Evolutionary conservation across 768 basidiomycete species (phyloP).

Genomic region (Leccinum subtestaceum): DNA sequence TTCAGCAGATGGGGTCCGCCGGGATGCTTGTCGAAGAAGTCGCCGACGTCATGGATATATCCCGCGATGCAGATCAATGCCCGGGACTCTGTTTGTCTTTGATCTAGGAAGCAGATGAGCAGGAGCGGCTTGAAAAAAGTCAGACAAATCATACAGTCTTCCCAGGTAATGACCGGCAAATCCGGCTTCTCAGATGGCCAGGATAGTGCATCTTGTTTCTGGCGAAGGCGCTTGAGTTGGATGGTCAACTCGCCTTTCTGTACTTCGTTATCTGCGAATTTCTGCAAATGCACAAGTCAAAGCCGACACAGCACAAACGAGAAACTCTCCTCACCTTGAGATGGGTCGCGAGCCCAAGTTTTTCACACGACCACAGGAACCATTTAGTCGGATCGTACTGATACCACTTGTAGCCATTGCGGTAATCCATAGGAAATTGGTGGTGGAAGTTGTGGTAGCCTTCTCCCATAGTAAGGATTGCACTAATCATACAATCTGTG

Average conservation of each 20-base stretch:
- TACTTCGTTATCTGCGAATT: conserved; percentile 56
- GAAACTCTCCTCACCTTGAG: conserved; percentile 38
- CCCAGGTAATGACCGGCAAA: conserved; percentile 83
- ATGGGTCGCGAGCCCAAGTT: conserved; percentile 48
- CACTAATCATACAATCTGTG: conserved; percentile 79
- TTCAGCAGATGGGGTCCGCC: conserved; percentile 80
- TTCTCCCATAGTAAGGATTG: conserved; percentile 85
- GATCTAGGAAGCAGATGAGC: conserved; percentile 44
- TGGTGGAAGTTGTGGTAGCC: conserved; percentile 99
- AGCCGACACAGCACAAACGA: background rate
- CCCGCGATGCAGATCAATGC: conserved; percentile 84
- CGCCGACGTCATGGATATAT: conserved; percentile 82
- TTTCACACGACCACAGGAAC: conserved; percentile 54
- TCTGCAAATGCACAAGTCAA: conserved; percentile 31
- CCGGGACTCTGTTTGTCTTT: conserved; percentile 71
- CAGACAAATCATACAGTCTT: conserved; percentile 53
- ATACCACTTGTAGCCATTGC: conserved; percentile 87
- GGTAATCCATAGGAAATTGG: conserved; percentile 91
- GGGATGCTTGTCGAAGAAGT: conserved; percentile 84
- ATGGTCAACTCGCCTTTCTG: conserved; percentile 86
- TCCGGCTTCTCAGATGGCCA: conserved; percentile 77
- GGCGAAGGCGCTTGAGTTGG: conserved; percentile 80
- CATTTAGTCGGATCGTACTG: conserved; percentile 92
- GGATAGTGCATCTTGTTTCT: conserved; percentile 64
- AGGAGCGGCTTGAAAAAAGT: conserved; percentile 1